Evolutionary conservation across 2,329 filamentous ascomycete species (phyloP), one percentile per base, ranked within the genome.

Genomic region (Paraphoma chrysanthemicola): DNA sequence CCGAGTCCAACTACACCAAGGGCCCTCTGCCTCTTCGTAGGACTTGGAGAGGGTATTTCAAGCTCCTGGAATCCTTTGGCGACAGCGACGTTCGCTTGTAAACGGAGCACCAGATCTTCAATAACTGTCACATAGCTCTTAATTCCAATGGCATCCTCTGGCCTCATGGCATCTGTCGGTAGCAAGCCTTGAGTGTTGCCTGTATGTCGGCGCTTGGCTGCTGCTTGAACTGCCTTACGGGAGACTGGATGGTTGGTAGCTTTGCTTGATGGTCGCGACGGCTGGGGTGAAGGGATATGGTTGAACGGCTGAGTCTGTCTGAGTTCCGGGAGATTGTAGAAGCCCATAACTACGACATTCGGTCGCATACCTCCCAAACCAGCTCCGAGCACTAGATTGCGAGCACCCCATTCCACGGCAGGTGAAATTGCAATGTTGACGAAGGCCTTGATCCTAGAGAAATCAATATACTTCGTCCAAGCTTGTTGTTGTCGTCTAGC

Each of bases 391-490:
- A 95, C 90, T 44, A 96, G 82, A 67, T 96, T 96, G 17, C 92
- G 84, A 18, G 92, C 86, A 0, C 92, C 92, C 92, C 92, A 96
- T 67, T 90, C 92, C 30, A 93, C 86, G 2, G 87, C 86, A 0
- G 92, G 92, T 1, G 91, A 92, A 73, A 96, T 91, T 12, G 90
- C 88, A 49, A 96, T 86, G 65, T 96, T 93, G 11, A 96, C 89
- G 71, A 96, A 96, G 0, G 92, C 92, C 75, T 96, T 96, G 71
- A 96, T 92, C 65, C 86, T 88, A 1, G 91, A 92, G 62, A 88
- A 92, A 67, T 96, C 92, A 45, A 96, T 94, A 62, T 93, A 93
- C 65, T 90, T 92, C 28, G 90, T 90, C 92, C 92, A 95, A 0
- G 90, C 87, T 11, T 86, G 85, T 72, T 96, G 92, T 70, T 96